Conservation (phyloP, 2,329 filamentous ascomycete genomes). For the Tolypocladium nubicola region DNA sequence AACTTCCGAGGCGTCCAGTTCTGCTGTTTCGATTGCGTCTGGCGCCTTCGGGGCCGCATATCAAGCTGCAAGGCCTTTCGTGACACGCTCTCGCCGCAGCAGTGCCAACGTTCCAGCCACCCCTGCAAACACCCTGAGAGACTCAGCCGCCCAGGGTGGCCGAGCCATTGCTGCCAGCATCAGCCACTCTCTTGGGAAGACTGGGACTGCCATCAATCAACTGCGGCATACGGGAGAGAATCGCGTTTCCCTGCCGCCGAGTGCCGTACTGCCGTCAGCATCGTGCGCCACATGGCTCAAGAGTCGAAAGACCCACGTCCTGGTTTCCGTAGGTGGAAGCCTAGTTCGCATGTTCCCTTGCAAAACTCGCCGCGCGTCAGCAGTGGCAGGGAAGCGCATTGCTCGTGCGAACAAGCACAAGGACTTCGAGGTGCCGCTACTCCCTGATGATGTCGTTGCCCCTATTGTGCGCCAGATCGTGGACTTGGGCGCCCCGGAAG, state of each 20-base stretch:
- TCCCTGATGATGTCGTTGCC: constrained; percentile 49
- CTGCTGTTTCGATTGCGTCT: constrained; percentile 58
- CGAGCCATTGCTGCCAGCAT: constrained; percentile 65
- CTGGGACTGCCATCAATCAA: constrained; percentile 58
- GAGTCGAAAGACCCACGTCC: constrained; percentile 47
- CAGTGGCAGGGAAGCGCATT: constrained; percentile 40
- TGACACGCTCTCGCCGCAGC: constrained; percentile 43
- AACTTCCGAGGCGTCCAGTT: constrained; percentile 35
- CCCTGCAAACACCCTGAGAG: constrained; percentile 36
- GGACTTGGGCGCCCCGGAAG: constrained; percentile 38
- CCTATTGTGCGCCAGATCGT: constrained; percentile 45
- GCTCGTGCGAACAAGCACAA: constrained; percentile 48
- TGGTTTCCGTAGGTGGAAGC: constrained; percentile 57
- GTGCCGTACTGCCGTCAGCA: constrained; percentile 40
- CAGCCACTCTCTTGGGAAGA: constrained; percentile 63
- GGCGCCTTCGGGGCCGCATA: constrained; percentile 61
- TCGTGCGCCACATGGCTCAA: constrained; percentile 57
- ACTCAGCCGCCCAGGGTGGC: constrained; percentile 57
- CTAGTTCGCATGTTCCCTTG: constrained; percentile 55
- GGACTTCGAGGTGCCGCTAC: constrained; percentile 55
- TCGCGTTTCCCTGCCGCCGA: constrained; percentile 56
- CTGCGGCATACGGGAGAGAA: constrained; percentile 68
- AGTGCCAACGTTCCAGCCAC: constrained; percentile 24
- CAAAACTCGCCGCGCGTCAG: constrained; percentile 43
- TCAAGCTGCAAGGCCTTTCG: constrained; percentile 53